These are phyloP conservation scores for Orobanche coerulescens DNA, from an alignment of 257 asterid species.

Conservation along the genomic window DNA sequence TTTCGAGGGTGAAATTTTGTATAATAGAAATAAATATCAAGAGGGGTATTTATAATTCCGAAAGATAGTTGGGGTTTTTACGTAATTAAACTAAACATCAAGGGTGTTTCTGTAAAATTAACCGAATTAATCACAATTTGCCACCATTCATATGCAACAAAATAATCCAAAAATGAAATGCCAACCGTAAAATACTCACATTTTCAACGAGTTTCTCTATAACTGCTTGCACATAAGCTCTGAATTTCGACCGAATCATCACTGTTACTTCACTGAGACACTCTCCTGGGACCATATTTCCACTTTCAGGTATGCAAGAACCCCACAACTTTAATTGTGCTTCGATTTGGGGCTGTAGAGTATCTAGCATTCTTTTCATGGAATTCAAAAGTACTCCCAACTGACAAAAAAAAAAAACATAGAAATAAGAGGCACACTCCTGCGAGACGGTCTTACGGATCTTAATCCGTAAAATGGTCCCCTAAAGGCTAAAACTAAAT, in stretches of 20 bases:
- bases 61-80: background rate
- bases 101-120: no score
- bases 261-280: slow-evolving; percentile 78
- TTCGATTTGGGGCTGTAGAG: slow-evolving; percentile 65
- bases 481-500: no score
- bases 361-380: slow-evolving; percentile 77
- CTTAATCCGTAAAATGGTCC: no score
- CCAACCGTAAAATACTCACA: no score
- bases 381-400: slow-evolving; percentile 82
- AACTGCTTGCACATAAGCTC: slow-evolving; percentile 72
- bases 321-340: slow-evolving; percentile 68
- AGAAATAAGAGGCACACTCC: no score
- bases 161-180: background rate
- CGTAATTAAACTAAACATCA: background rate
- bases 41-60: background rate
- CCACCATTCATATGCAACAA: background rate
- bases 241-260: slow-evolving; percentile 74
- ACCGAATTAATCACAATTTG: background rate
- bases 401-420: slow-evolving; percentile 37
- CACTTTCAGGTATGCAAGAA: slow-evolving; percentile 69
- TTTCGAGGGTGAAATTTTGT: no score
- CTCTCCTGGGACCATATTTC: slow-evolving; percentile 59
- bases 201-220: slow-evolving; percentile 79
- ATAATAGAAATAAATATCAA: background rate
- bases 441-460: no score